Percentiles rank a stretch among this genome's conserved stretches.
Conservation (phyloP, 2,329 filamentous ascomycete genomes). For the Fusarium subtropicale region DNA sequence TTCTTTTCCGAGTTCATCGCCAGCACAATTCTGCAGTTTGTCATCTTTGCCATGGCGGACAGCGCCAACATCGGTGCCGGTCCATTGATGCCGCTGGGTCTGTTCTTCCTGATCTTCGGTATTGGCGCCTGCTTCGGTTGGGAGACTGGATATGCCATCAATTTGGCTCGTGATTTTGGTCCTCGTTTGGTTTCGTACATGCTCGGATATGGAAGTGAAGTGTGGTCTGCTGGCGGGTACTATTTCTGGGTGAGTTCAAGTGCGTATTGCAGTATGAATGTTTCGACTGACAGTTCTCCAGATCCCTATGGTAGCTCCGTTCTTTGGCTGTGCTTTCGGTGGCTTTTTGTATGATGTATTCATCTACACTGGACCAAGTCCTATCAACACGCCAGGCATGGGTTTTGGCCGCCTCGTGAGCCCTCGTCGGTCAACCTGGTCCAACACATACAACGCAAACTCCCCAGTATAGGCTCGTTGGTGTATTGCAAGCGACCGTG, state of each 20-base stretch:
- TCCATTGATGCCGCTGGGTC: slow-evolving; percentile 65
- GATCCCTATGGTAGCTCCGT: slow-evolving; percentile 79
- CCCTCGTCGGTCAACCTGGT: slow-evolving; percentile 52
- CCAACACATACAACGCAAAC: slow-evolving; percentile 49
- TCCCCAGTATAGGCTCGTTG: slow-evolving; percentile 36
- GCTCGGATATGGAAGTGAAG: slow-evolving; percentile 74
- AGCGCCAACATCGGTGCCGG: slow-evolving; percentile 67
- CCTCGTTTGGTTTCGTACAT: slow-evolving; percentile 74
- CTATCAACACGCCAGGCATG: slow-evolving; percentile 74
- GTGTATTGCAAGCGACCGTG: accelerated
- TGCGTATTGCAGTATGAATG: background rate
- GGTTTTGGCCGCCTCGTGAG: slow-evolving; percentile 66
- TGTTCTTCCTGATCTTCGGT: slow-evolving; percentile 80
- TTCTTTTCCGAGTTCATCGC: slow-evolving; percentile 80
- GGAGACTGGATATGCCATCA: slow-evolving; percentile 82
- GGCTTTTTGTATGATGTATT: slow-evolving; percentile 75
- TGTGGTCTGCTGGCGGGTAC: slow-evolving; percentile 75
- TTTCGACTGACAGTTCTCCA: slow-evolving; percentile 46
- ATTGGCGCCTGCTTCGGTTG: slow-evolving; percentile 79
- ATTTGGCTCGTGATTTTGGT: slow-evolving; percentile 78
- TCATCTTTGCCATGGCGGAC: slow-evolving; percentile 77
- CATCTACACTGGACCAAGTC: slow-evolving; percentile 76
- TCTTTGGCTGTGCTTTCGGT: slow-evolving; percentile 71
- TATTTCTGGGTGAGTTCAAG: slow-evolving; percentile 74
- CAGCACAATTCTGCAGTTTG: slow-evolving; percentile 74